Evolutionary conservation across 2,329 filamentous ascomycete species (phyloP).

Genomic region (Beauveria pseudobassiana): DNA sequence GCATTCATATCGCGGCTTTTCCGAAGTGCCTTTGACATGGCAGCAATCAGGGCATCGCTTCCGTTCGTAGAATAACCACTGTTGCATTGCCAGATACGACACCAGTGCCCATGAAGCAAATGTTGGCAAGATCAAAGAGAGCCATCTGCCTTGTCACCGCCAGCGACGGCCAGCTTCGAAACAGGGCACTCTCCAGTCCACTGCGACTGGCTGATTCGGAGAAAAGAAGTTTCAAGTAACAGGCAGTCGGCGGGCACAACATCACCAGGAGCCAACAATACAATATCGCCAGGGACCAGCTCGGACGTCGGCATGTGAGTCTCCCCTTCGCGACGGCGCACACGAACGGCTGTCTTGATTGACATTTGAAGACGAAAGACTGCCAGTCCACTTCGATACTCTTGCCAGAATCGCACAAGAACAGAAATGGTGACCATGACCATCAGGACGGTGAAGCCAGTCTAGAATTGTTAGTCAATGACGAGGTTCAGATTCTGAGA

Average conservation of each 20-base stretch:
- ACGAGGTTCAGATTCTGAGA: too few relatives aligned
- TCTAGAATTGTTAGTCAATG: not conserved
- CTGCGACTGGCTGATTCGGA: slow-evolving; percentile 23
- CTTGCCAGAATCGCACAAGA: slow-evolving; percentile 23
- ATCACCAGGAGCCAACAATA: slow-evolving; percentile 17
- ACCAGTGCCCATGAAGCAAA: slow-evolving; percentile 23
- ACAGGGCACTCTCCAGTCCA: slow-evolving; percentile 24
- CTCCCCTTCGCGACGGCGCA: slow-evolving; percentile 15
- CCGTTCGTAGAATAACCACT: slow-evolving; percentile 20
- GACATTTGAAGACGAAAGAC: slow-evolving; percentile 20
- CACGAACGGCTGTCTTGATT: slow-evolving; percentile 17
- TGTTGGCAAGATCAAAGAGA: slow-evolving; percentile 21
- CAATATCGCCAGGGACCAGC: slow-evolving; percentile 20
- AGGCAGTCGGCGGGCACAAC: slow-evolving; percentile 22
- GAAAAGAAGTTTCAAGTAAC: slow-evolving; percentile 20
- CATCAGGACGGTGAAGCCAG: slow-evolving; percentile 18
- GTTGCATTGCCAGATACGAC: slow-evolving; percentile 21
- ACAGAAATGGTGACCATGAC: slow-evolving; percentile 21
- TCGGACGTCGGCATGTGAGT: slow-evolving; percentile 13
- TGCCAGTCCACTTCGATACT: slow-evolving; percentile 20
- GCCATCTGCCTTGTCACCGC: slow-evolving; percentile 15
- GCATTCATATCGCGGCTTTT: slow-evolving; percentile 19
- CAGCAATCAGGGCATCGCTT: slow-evolving; percentile 19
- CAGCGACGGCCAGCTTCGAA: slow-evolving; percentile 14
- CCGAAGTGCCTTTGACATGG: slow-evolving; percentile 20